Evolutionary conservation across 495 filamentous ascomycete species (phyloP), one percentile per base, ranked within the genome.

Genomic region (Geopyxis carbonaria): DNA sequence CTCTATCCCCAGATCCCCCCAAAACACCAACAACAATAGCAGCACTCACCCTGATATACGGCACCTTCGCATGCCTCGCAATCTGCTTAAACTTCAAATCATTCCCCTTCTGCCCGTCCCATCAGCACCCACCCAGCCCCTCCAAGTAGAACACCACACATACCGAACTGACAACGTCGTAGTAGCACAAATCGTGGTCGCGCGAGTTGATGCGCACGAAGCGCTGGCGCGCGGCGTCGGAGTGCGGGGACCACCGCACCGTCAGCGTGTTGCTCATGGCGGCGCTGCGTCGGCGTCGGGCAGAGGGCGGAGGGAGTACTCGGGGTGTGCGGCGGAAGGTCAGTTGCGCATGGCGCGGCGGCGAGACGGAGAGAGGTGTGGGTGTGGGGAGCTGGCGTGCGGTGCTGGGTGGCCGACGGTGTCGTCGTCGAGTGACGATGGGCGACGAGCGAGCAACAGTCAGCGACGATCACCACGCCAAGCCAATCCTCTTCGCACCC

Each of bases 131-230:
- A 5, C 23, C 31, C 41, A 4, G 22, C 13, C 4, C 18, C 19
- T 18, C 10, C 20, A 24, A 8, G 38, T 11, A 30, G 2, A 18
- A 13, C 10, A 13, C 19, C 35, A 18, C 25, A 51, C 36, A 32
- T 38, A 56, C 69, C 46, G 74, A 65, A 1, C 66, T 64, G 2
- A 68, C 74, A 7, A 89, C 71, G 45, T 72, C 70, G 56, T 84
- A 89, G 15, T 92, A 68, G 42, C 77, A 76, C 47, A 94, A 73
- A 18, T 76, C 68, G 45, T 83, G 80, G 25, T 78, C 73, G 31
- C 73, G 73, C 22, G 89, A 65, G 57, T 94, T 91, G 54, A 92
- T 76, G 34, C 80, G 73, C 28, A 95, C 66, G 50, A 95, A 95
- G 11, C 69, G 70, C 47, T 74, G 72, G 24, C 65, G 64, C 23